Conservation (phyloP, 164 flowering plant genomes). For the Sedum album region DNA sequence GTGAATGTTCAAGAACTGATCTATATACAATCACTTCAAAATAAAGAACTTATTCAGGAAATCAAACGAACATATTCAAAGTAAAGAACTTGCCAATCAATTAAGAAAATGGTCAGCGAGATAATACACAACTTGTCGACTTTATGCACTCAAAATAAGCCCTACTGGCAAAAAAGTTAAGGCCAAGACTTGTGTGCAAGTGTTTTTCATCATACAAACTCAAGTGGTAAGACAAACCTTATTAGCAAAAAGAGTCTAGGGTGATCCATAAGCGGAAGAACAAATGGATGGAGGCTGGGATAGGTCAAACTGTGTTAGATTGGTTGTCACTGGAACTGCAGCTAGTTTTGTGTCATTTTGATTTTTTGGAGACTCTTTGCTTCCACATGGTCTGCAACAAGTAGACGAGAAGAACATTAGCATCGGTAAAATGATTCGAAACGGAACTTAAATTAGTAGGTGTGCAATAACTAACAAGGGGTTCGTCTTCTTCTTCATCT, state of each 20-base stretch:
- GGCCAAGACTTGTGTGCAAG: no score
- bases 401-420: neutral
- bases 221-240: neutral
- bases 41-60: no score
- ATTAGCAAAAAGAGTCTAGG: neutral
- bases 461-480: slow-evolving; percentile 42
- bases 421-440: neutral
- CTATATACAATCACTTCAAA: no score
- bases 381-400: slow-evolving; percentile 55
- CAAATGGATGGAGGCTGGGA: neutral
- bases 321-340: neutral
- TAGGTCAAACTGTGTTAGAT: neutral
- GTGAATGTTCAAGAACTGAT: no score
- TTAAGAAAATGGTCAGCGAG: no score
- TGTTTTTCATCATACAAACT: no score
- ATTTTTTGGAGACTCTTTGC: slow-evolving; percentile 32
- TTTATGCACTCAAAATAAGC: no score
- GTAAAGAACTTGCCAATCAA: no score
- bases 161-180: no score
- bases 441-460: neutral
- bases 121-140: no score
- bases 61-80: no score
- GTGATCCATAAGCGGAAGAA: neutral
- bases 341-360: slow-evolving; percentile 7
- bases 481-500: slow-evolving; percentile 58